phyloP scores from a whole-genome alignment of 2,329 filamentous ascomycete species.

The Phialophora expanda region DNA sequence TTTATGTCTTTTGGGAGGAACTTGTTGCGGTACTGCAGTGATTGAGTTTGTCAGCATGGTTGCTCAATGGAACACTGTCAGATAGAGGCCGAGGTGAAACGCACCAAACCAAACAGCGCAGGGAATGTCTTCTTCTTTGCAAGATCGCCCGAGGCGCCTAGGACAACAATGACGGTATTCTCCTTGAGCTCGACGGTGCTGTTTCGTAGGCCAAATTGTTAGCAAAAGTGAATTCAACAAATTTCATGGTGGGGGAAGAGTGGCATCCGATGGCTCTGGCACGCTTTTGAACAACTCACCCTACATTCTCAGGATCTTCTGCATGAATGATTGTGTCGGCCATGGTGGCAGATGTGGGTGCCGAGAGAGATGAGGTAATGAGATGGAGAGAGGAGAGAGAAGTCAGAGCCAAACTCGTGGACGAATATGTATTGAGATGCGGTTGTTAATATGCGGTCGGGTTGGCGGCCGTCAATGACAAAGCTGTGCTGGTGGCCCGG shows the following conservation, averaged over 20 bases:
- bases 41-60: slow-evolving; percentile 21
- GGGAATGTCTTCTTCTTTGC: slow-evolving; percentile 99
- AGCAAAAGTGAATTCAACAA: slow-evolving; percentile 15
- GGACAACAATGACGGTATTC: slow-evolving; percentile 94
- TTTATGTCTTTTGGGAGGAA: slow-evolving; percentile 95
- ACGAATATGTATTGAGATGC: slow-evolving; percentile 10
- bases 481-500: slow-evolving; percentile 21
- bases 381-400: slow-evolving; percentile 23
- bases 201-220: slow-evolving; percentile 37
- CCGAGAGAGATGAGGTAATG: slow-evolving; percentile 13
- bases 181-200: slow-evolving; percentile 96
- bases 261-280: slow-evolving; percentile 19
- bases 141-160: slow-evolving; percentile 95
- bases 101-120: slow-evolving; percentile 93
- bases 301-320: slow-evolving; percentile 57
- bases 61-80: not conserved
- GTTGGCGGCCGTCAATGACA: slow-evolving; percentile 24
- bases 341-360: slow-evolving; percentile 47
- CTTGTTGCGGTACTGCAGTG: slow-evolving; percentile 87
- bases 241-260: slow-evolving; percentile 24
- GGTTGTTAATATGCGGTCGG: slow-evolving; percentile 20
- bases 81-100: slow-evolving; percentile 49
- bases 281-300: slow-evolving; percentile 50
- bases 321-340: slow-evolving; percentile 57
- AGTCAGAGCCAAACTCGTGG: slow-evolving; percentile 11